phyloP scores from a whole-genome alignment of 371 early-diverging fungal genomes.

The Dichotomocladium elegans region DNA sequence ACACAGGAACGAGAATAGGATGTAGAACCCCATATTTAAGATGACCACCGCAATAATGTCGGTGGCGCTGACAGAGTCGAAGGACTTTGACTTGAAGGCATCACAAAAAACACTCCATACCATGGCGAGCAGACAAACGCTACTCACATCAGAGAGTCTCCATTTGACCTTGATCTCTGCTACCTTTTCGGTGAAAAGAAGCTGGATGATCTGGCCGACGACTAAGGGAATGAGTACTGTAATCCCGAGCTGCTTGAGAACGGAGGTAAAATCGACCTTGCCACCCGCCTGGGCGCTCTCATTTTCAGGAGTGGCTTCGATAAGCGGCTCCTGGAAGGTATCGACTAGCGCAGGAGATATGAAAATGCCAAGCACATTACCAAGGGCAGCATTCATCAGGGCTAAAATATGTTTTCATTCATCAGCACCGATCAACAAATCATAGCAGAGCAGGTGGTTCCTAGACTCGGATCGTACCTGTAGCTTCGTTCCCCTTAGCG shows the following conservation, averaged over 20 bases:
- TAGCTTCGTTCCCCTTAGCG: slow-evolving; percentile 62
- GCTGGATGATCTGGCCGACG: slow-evolving; percentile 56
- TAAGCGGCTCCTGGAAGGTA: slow-evolving; percentile 24
- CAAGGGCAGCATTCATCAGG: slow-evolving; percentile 63
- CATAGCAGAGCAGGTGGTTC: too few relatives aligned
- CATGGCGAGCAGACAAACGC: slow-evolving; percentile 50
- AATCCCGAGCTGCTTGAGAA: slow-evolving; percentile 50
- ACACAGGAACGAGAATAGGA: slow-evolving; percentile 30
- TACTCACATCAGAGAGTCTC: slow-evolving; percentile 52
- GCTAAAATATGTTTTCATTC: slow-evolving; percentile 42
- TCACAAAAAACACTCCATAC: slow-evolving; percentile 72
- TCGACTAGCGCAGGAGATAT: slow-evolving; percentile 58
- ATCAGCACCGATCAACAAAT: too few relatives aligned
- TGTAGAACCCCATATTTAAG: slow-evolving; percentile 39
- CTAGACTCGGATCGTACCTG: too few relatives aligned
- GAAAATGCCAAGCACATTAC: slow-evolving; percentile 64
- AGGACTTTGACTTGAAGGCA: slow-evolving; percentile 49
- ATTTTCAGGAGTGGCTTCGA: slow-evolving; percentile 31
- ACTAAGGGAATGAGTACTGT: slow-evolving; percentile 60
- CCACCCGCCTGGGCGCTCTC: slow-evolving; percentile 33
- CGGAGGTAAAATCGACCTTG: slow-evolving; percentile 39
- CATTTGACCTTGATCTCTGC: slow-evolving; percentile 40
- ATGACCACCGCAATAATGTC: slow-evolving; percentile 50
- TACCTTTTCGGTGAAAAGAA: slow-evolving; percentile 42
- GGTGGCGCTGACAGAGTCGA: slow-evolving; percentile 36